Evolutionary conservation across 257 asterid species (phyloP), one percentile per base, ranked within the genome.

Genomic region (Ilex asprella): DNA sequence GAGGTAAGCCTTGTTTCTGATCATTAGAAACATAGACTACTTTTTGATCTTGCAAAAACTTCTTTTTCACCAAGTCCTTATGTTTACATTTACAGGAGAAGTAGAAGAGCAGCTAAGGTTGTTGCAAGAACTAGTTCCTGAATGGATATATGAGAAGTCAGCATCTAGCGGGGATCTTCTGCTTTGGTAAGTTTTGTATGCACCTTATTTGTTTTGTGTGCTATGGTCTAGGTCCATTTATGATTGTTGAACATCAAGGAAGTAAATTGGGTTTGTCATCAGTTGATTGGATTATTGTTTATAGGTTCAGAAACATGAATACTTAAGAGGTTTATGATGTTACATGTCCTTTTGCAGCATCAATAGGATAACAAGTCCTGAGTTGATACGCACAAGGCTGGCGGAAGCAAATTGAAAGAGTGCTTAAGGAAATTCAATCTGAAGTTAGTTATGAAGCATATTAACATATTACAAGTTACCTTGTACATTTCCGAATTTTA

Each of bases 41-140:
- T 49, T 32, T 16, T 1, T 7, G 50, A 30, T 50, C 57, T 7
- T 59, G 35, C 30, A 12, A 55, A 67, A 50, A 29, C 56, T 61
- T 31, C 47, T 14, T 39, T 66, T 58, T 55, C 30, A 29, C 63
- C 7, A 6, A 71, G 58, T 61, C 52, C 3, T 62, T 30, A 53
- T 49, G 49, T 56, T 60, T 46, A 30, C 57, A 47, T 61, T 59
- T 64, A 70, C 89, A 92, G 98, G 76, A 54, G 97, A 81, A 70
- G 81, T 77, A 27, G 98, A 86, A 64, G 95, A 83, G 39, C 87
- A 81, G 68, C 84, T 92, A 10, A 76, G 79, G 56, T 68, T 92
- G 75, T 81, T 92, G 78, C 86, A 64, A 73, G 95, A 86, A 70
- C 67, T 86, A 44, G 97, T 81, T 64, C 98, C 95, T 0, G 95